Base-by-base conservation (phyloP, 2,329 filamentous ascomycete species). In the Aureobasidium subglaciale region DNA sequence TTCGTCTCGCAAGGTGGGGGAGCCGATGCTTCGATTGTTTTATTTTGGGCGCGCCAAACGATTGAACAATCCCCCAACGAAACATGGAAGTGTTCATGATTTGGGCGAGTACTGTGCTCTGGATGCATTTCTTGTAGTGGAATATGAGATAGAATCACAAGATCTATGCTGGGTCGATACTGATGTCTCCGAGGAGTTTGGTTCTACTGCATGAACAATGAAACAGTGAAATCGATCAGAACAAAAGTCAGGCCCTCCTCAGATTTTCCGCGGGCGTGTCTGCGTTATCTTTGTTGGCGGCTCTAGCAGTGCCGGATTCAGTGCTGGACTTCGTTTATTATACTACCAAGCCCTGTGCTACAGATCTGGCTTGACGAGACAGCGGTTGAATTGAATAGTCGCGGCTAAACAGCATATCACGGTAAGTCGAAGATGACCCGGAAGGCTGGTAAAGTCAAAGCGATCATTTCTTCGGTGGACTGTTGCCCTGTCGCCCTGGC, bases 351-450 rank as follows among this genome's bases (percentile, higher is more conserved):
- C n/a, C n/a, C n/a, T n/a, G n/a, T 15, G 13, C 32, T 15, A 35
- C 32, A 15, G 6, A 20, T 8, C 37, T 35, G 15, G 37, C 16
- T 40, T 22, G 24, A 30, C 16, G 16, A 41, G 41, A 16, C 20
- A 24, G 25, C 48, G 48, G 48, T 11, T 52, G 48, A 52, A 52
- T 13, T 41, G 18, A 18, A 24, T 41, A 27, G 22, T 18, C 22
- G 46, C 46, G 46, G 46, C 46, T 50, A 50, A 50, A 50, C 18
- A 38, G 32, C 8, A 29, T n/a, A 11, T 41, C 13, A 48, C 27
- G 22, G 27, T 46, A 18, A 4, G 10, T 48, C 30, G 15, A n/a
- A 50, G 22, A 50, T 50, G 34, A 50, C 16, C 46, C 46, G 46
- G 22, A n/a, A 50, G 34, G 11, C 24, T 22, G 27, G 10, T 38